Base-by-base conservation (phyloP, 1,139 yeast genomes). In the Geotrichum reessii region DNA sequence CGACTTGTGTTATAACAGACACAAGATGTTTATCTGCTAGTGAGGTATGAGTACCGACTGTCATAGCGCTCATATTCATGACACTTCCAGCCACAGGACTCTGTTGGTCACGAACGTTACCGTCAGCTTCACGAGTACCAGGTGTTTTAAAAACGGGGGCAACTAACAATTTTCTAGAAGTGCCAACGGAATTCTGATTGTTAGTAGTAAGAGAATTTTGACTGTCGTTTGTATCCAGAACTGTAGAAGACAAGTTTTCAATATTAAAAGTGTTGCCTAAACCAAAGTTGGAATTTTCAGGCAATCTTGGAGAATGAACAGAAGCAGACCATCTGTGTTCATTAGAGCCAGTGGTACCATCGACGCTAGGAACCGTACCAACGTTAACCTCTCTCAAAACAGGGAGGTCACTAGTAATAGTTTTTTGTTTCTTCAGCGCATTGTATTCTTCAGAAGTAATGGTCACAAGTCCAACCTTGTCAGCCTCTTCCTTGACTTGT, bases 1-100 rank as follows among this genome's bases (percentile, higher is more conserved):
- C 92, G 7, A 95, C 87, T 71, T 91, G 97, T 0, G 97, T 87
- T 58, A 93, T 82, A 2, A 95, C 93, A 1, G 95, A 92, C 64
- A 89, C 86, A 81, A 89, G 87, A 51, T 84, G 82, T 57, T 81
- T 82, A 64, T 86, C 93, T n/a, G 31, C 50, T 48, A 86, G 74
- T 0, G 93, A 85, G 3, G 85, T 85, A 69, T 84, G 80, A 0
- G 93, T 86, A 53, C 85, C 86, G 69, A 87, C 79, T 0, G 92
- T 85, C 50, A 77, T 68, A 11, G 68, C 67, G 47, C 69, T 66
- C 55, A 66, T 50, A 47, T 63, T 63, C 55, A 61, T 55, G 31
- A 63, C 24, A 48, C 61, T 58, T 21, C 46, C 62, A 47, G 57
- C 49, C 19, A 52, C 53, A 28, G 58, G 59, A 31, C 59, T 58